Evolutionary conservation across 495 filamentous ascomycete species (phyloP).

Genomic region (Echria macrotheca): DNA sequence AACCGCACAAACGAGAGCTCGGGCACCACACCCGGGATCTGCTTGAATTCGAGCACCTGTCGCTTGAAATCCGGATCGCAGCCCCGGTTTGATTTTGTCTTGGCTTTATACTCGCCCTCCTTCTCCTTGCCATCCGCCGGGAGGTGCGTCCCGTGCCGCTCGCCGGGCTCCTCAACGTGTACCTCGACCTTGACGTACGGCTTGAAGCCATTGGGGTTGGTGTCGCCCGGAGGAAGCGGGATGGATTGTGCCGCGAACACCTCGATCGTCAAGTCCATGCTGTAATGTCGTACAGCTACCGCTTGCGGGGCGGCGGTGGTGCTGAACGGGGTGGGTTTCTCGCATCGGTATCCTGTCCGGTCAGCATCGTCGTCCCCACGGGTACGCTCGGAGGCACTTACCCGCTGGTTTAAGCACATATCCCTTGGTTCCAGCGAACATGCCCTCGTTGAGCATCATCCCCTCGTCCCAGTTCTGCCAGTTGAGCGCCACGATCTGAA

Average conservation of each 20-base stretch:
- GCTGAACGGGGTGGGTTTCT: conserved; percentile 4
- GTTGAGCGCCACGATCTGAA: conserved; percentile 89
- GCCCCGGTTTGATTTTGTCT: conserved; percentile 56
- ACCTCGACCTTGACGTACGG: conserved; percentile 80
- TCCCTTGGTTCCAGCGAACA: conserved; percentile 77
- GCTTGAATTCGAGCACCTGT: conserved; percentile 58
- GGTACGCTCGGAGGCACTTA: conserved; percentile 3
- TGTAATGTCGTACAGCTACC: conserved; percentile 36
- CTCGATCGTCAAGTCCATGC: conserved; percentile 48
- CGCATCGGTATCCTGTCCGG: conserved; percentile 29
- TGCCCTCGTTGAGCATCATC: conserved; percentile 92
- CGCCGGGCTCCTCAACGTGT: conserved; percentile 64
- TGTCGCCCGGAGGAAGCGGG: conserved; percentile 49
- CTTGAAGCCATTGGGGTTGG: conserved; percentile 53
- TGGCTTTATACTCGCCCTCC: conserved; percentile 63
- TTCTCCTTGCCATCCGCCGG: conserved; percentile 31
- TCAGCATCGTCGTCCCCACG: background rate
- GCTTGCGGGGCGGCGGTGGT: conserved; percentile 15
- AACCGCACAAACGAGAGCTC: conserved; percentile 81
- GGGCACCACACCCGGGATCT: conserved; percentile 61
- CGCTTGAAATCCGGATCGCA: conserved; percentile 64
- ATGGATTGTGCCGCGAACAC: conserved; percentile 54
- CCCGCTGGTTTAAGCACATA: conserved; percentile 81
- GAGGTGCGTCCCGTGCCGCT: conserved; percentile 33
- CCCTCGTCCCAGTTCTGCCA: conserved; percentile 89